Evolutionary conservation across 2,329 filamentous ascomycete genomes (phyloP).

Genomic region (Parafenestella ontariensis): DNA sequence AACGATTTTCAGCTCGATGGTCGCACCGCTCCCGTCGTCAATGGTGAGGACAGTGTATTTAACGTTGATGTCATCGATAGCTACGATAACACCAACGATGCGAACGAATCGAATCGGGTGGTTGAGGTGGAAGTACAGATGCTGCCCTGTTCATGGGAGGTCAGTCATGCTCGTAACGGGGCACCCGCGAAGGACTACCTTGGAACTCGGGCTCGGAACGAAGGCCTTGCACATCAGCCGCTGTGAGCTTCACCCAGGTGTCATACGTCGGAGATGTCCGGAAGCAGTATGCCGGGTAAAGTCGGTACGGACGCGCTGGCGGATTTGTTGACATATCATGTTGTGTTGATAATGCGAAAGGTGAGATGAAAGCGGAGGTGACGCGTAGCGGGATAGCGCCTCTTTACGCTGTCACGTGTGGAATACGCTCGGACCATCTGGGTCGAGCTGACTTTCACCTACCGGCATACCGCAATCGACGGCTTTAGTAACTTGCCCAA

Average conservation of each 20-base stretch:
- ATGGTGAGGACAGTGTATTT: constrained; percentile 59
- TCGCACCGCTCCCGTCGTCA: constrained; percentile 67
- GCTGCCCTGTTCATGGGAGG: constrained; percentile 53
- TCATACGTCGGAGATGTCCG: constrained; percentile 66
- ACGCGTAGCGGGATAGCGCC: constrained; percentile 26
- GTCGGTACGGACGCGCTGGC: constrained; percentile 31
- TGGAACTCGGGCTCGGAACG: constrained; percentile 57
- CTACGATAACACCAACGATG: constrained; percentile 54
- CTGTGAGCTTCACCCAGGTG: constrained; percentile 68
- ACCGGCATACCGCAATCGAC: too few species aligned
- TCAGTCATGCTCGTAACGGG: constrained; percentile 1
- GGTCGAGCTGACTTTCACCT: too few species aligned
- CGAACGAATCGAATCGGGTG: constrained; percentile 59
- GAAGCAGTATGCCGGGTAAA: constrained; percentile 68
- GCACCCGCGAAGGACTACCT: constrained; percentile 47
- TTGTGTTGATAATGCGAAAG: constrained; percentile 26
- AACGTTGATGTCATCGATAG: constrained; percentile 50
- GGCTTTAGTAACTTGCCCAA: too few species aligned
- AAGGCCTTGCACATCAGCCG: constrained; percentile 62
- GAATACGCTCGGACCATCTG: not conserved
- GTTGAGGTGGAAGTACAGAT: constrained; percentile 63
- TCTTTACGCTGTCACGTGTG: constrained; percentile 15
- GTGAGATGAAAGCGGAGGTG: constrained; percentile 7
- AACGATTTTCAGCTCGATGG: constrained; percentile 63
- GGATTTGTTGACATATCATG: constrained; percentile 40